Percentiles rank a stretch among this genome's conserved stretches.
Conservation (phyloP, 176 grass and related monocot genomes). For the Juncus effusus region DNA sequence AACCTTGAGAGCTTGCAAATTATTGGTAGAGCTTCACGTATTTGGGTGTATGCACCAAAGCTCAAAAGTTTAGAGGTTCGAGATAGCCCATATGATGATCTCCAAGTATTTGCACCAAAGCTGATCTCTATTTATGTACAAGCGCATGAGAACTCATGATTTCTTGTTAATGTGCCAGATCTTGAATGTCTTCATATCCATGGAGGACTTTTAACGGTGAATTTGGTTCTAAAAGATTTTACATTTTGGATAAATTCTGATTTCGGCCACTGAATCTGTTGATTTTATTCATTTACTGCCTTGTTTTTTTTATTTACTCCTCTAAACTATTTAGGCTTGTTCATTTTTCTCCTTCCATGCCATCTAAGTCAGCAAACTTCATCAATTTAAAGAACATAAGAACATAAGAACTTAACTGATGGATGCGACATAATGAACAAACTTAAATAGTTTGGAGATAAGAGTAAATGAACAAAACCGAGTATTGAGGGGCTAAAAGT, state of each 20-base stretch:
- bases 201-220: neutral
- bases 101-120: neutral
- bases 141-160: neutral
- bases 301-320: too few relatives aligned
- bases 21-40: neutral
- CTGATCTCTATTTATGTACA: neutral
- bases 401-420: too few relatives aligned
- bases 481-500: too few relatives aligned
- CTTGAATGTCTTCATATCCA: neutral
- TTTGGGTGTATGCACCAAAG: neutral
- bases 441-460: too few relatives aligned
- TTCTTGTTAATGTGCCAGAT: neutral
- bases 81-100: neutral
- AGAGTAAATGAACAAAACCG: too few relatives aligned
- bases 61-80: neutral
- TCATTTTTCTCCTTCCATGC: too few relatives aligned
- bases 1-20: neutral
- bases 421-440: too few relatives aligned
- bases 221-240: neutral
- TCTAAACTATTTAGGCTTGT: too few relatives aligned
- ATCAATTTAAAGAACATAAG: too few relatives aligned
- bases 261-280: too few relatives aligned
- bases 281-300: too few relatives aligned
- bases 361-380: too few relatives aligned
- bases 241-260: neutral